Percentiles rank a stretch among this genome's conserved stretches.
These are phyloP conservation scores for Lachancea meyersii DNA, from an alignment of 805 yeast genomes.

Conservation along the genomic window DNA sequence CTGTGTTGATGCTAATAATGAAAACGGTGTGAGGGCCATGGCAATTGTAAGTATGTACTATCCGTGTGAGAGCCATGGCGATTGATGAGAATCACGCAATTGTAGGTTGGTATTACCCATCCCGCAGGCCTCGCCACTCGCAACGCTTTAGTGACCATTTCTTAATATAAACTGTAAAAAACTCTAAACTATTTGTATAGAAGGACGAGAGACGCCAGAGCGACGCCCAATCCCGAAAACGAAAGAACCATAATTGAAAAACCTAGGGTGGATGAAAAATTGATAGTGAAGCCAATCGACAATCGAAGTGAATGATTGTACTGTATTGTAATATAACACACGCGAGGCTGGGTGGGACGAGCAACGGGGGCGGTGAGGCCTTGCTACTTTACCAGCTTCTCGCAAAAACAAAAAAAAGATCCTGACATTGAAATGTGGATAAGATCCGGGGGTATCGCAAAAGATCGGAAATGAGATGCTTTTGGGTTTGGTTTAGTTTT, in stretches of 20 bases:
- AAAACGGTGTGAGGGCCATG: too few species aligned
- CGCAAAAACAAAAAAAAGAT: neutral
- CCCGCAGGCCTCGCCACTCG: too few species aligned
- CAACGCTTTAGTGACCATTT: too few species aligned
- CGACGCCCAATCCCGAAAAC: neutral
- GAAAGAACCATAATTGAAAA: neutral
- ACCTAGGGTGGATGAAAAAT: neutral
- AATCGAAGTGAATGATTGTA: neutral
- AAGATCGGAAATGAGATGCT: conserved; percentile 3
- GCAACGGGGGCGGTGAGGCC: neutral
- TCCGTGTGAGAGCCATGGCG: too few species aligned
- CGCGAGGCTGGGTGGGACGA: neutral
- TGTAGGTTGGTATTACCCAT: too few species aligned
- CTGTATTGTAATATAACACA: neutral
- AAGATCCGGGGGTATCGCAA: conserved; percentile 1
- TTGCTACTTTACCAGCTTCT: neutral
- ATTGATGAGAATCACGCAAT: too few species aligned
- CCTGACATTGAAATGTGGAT: neutral
- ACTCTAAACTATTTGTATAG: too few species aligned
- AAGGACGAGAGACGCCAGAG: neutral
- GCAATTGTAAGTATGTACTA: too few species aligned
- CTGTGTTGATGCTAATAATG: too few species aligned
- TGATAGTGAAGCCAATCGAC: neutral
- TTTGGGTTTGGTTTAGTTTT: neutral
- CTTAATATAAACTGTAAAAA: neutral